Evolutionary conservation across 805 yeast genomes (phyloP).

Genomic region (Hanseniaspora thailandica): DNA sequence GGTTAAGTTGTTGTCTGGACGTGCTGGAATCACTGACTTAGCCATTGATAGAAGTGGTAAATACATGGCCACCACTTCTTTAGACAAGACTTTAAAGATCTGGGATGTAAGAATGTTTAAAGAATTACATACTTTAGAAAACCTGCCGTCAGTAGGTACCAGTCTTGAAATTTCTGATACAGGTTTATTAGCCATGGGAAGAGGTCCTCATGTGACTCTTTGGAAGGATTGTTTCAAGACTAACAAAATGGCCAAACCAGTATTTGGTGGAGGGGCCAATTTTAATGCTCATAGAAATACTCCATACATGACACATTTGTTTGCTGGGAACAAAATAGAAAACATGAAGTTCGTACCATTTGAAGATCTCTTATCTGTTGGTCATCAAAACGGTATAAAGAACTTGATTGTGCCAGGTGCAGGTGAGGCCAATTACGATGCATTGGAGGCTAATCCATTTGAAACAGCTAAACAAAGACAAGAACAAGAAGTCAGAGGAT

Average conservation of each 20-base stretch:
- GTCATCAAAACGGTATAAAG: conserved; percentile 67
- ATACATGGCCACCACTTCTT: conserved; percentile 87
- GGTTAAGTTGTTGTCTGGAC: conserved; percentile 64
- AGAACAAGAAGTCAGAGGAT: conserved; percentile 74
- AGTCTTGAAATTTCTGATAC: conserved; percentile 73
- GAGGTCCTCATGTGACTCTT: conserved; percentile 90
- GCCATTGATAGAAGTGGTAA: conserved; percentile 85
- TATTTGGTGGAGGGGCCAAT: conserved; percentile 27
- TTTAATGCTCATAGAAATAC: conserved; percentile 31
- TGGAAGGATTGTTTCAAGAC: conserved; percentile 75
- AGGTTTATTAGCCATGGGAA: conserved; percentile 76
- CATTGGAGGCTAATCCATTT: conserved; percentile 83
- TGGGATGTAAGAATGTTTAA: conserved; percentile 88
- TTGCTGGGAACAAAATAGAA: conserved; percentile 65
- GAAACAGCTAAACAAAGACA: conserved; percentile 88
- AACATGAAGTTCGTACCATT: conserved; percentile 73
- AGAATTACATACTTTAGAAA: conserved; percentile 48
- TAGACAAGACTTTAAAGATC: conserved; percentile 70
- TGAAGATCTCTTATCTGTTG: conserved; percentile 90
- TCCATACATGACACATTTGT: conserved; percentile 85
- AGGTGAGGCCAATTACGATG: conserved; percentile 96
- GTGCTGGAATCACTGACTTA: conserved; percentile 78
- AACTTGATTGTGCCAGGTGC: conserved; percentile 89
- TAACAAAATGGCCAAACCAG: conserved; percentile 39
- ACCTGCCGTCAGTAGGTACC: conserved; percentile 75